phyloP scores from a whole-genome alignment of 164 flowering plant genomes.

The Taxillus chinensis region DNA sequence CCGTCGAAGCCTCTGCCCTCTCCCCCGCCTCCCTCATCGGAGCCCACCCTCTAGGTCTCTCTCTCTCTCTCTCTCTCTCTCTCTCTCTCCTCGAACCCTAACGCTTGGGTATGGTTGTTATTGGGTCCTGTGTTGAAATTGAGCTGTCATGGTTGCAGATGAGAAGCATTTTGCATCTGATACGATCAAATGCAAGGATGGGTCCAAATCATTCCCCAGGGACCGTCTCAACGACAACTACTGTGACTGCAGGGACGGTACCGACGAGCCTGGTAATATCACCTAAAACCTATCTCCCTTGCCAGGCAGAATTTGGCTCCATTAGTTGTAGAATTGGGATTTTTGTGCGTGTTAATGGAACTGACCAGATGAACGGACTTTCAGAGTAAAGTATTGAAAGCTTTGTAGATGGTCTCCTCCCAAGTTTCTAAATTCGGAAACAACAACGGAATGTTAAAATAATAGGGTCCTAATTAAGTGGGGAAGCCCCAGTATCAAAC shows the following conservation, averaged over 20 bases:
- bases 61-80: background rate
- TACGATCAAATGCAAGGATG: slow-evolving; percentile 64
- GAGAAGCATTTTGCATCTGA: slow-evolving; percentile 45
- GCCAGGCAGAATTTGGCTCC: too few relatives aligned
- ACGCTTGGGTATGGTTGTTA: background rate
- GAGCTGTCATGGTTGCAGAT: slow-evolving; percentile 30
- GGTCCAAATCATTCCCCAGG: slow-evolving; percentile 48
- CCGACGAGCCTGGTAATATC: slow-evolving; percentile 75
- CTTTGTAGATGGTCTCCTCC: too few relatives aligned
- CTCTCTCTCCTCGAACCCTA: background rate
- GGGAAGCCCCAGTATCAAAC: too few relatives aligned
- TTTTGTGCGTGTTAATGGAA: too few relatives aligned
- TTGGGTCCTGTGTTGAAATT: background rate
- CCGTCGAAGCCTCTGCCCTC: slow-evolving; percentile 5
- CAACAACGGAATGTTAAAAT: too few relatives aligned
- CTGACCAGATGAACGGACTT: too few relatives aligned
- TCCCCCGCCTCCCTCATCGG: slow-evolving; percentile 26
- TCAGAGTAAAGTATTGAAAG: too few relatives aligned
- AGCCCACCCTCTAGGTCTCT: slow-evolving; percentile 20
- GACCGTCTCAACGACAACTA: slow-evolving; percentile 66
- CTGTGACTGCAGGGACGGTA: slow-evolving; percentile 77
- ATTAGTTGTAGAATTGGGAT: too few relatives aligned
- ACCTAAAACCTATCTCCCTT: too few relatives aligned
- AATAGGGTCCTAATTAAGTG: too few relatives aligned
- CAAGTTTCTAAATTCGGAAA: too few relatives aligned